Percentiles rank a stretch among this genome's conserved stretches.
Evolutionary conservation across 495 filamentous ascomycete genomes (phyloP).

Genomic region (Podospora sp.): DNA sequence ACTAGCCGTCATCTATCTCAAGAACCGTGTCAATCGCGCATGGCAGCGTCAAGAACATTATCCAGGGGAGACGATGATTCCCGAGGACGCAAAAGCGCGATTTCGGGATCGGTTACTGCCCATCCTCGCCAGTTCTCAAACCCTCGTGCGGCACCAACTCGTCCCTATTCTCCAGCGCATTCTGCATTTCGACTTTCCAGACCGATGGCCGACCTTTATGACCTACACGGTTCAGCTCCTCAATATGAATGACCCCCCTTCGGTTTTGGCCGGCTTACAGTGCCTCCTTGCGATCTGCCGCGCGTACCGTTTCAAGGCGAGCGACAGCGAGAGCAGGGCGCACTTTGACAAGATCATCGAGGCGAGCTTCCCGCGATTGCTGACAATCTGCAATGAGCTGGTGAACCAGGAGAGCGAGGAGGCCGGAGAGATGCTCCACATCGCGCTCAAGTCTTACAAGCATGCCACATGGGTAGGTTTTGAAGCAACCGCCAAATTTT

Average conservation of each 20-base stretch:
- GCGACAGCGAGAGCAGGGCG: conserved; percentile 68
- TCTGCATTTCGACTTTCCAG: conserved; percentile 91
- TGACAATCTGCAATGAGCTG: conserved; percentile 81
- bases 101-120: conserved; percentile 88
- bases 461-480: conserved; percentile 90
- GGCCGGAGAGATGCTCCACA: conserved; percentile 94
- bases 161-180: conserved; percentile 94
- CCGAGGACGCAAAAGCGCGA: conserved; percentile 84
- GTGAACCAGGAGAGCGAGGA: conserved; percentile 89
- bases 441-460: conserved; percentile 94
- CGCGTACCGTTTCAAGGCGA: conserved; percentile 86
- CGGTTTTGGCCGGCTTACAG: conserved; percentile 90
- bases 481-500: background rate
- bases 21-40: conserved; percentile 90
- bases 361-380: conserved; percentile 85
- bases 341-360: conserved; percentile 95
- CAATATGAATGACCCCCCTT: conserved; percentile 76
- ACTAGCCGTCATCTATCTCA: conserved; percentile 95
- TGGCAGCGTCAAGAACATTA: conserved; percentile 81
- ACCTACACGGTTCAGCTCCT: conserved; percentile 87
- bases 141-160: conserved; percentile 83
- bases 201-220: conserved; percentile 90
- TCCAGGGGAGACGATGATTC: conserved; percentile 65
- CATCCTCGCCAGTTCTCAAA: conserved; percentile 76
- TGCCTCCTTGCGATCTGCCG: conserved; percentile 92